Percentiles rank a stretch among this genome's conserved stretches.
Evolutionary conservation across 1,284 basidiomycete genomes (phyloP).

Genomic region (Trametes polyzona): DNA sequence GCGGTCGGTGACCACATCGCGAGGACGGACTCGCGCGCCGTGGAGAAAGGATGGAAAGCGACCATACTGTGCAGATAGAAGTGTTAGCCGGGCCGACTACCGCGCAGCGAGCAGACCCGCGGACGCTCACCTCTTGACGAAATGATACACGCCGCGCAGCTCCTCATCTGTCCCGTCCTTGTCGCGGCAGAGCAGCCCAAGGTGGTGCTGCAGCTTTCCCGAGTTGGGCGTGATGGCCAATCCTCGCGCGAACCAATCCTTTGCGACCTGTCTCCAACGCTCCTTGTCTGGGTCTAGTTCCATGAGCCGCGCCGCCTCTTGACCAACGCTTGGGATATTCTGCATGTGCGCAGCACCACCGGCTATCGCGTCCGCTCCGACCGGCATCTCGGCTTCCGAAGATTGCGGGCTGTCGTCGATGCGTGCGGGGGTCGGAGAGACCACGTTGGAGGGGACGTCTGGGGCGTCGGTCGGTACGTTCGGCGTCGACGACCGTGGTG

Average conservation of each 20-base stretch:
- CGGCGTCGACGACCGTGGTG: conserved; percentile 28
- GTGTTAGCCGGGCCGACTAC: conserved; percentile 19
- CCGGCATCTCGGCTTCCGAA: conserved; percentile 26
- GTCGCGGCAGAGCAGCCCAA: conserved; percentile 88
- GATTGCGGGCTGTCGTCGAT: conserved; percentile 63
- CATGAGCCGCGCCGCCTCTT: conserved; percentile 85
- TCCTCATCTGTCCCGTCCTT: conserved; percentile 88
- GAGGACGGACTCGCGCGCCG: conserved; percentile 86
- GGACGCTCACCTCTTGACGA: conserved; percentile 86
- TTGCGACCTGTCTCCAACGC: conserved; percentile 87
- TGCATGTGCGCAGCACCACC: conserved; percentile 16
- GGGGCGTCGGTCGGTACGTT: conserved; percentile 47
- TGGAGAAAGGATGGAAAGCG: conserved; percentile 85
- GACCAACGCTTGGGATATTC: conserved; percentile 75
- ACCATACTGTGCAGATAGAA: conserved; percentile 64
- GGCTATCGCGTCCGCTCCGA: conserved; percentile 21
- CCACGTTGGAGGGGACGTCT: conserved; percentile 21
- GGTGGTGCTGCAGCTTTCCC: conserved; percentile 92
- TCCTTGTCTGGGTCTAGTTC: conserved; percentile 92
- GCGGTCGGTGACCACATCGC: conserved; percentile 81
- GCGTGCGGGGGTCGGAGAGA: conserved; percentile 43
- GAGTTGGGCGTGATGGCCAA: conserved; percentile 88
- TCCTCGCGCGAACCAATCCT: conserved; percentile 92
- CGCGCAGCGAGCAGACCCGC: not conserved
- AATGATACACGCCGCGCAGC: conserved; percentile 89